Percentiles rank a stretch among this genome's conserved stretches.
Conservation (phyloP, 1,139 yeast species). For the Blastobotrys serpentis region DNA sequence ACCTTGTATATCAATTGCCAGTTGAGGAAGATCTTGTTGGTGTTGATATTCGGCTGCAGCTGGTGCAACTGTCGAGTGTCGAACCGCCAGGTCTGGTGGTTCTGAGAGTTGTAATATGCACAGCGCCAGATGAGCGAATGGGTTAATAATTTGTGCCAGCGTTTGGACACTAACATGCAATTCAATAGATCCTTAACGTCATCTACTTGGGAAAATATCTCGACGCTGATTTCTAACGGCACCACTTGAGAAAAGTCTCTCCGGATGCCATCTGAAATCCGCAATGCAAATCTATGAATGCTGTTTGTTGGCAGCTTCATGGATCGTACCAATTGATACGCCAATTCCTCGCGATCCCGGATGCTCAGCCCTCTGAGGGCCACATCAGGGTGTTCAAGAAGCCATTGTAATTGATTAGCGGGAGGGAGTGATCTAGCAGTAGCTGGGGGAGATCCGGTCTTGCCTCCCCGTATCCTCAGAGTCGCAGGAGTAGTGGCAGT, state of each 20-base stretch:
- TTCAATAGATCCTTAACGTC: conserved; percentile 9
- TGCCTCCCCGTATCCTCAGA: too few species aligned
- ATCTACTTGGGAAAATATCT: conserved; percentile 12
- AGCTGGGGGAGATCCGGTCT: too few species aligned
- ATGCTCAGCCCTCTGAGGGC: background rate
- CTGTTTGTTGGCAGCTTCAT: conserved; percentile 6
- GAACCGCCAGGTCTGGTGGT: conserved; percentile 9
- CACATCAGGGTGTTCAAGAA: background rate
- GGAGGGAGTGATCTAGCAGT: too few species aligned
- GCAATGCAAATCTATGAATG: conserved; percentile 1
- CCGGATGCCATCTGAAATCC: background rate
- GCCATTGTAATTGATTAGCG: conserved; percentile 3
- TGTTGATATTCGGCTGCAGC: background rate
- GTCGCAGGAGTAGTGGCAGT: background rate
- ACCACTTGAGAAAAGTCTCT: background rate
- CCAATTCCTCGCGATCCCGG: conserved; percentile 6
- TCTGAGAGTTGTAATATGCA: background rate
- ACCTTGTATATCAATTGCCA: conserved; percentile 14
- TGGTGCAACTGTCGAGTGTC: background rate
- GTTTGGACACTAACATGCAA: conserved; percentile 10
- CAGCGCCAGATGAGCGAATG: conserved; percentile 15
- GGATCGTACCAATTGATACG: conserved; percentile 3
- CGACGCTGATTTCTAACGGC: conserved; percentile 16
- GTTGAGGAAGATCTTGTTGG: conserved; percentile 7
- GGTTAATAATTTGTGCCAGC: conserved; percentile 11